Evolutionary conservation across 2,329 filamentous ascomycete genomes (phyloP), one percentile per base, ranked within the genome.

Genomic region (Nigrospora oryzae): DNA sequence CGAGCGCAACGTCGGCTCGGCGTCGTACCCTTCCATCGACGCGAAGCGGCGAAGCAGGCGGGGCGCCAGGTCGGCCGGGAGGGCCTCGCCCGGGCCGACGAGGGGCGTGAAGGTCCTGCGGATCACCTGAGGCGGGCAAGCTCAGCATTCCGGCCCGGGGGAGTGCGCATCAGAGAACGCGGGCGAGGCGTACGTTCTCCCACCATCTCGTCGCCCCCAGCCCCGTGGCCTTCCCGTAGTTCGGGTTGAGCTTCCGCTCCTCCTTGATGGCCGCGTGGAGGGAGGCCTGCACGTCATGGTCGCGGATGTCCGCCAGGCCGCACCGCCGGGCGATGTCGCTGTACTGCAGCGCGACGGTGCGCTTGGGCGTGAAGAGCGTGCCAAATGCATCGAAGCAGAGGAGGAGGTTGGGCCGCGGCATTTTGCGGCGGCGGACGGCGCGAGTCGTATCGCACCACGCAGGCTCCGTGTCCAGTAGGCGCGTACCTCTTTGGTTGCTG

Each of bases 321-420:
- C 74, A 67, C 43, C 66, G 59, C 15, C 67, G 57, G 1, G 78
- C 80, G 3, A 75, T 64, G 16, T 68, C 60, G 34, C 62, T 68
- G 56, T 84, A 84, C 51, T 81, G 75, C 43, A 64, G 56, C 5
- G 67, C 63, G 8, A 83, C 69, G 1, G 75, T 63, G 11, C 55
- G 53, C 40, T 64, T 70, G 0, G 79, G 77, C 11, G 59, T 63
- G 59, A 81, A 83, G 3, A 84, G 63, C 0, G 80, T 84, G n/a
- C 75, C 78, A 51, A 83, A 83, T 5, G 79, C 80, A 56, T 84
- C 80, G 43, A 84, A 76, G 48, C 76, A 79, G 2, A 83, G 58
- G 1, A 83, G 60, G 2, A 83, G 65, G 48, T 77, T 75, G 15
- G 49, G 53, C 35, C 40, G 52, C 10, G 51, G 31, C 53, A 56